These are phyloP conservation scores for Hypoxylon sp. DNA, from an alignment of 2,329 filamentous ascomycete genomes.

Conservation along the genomic window DNA sequence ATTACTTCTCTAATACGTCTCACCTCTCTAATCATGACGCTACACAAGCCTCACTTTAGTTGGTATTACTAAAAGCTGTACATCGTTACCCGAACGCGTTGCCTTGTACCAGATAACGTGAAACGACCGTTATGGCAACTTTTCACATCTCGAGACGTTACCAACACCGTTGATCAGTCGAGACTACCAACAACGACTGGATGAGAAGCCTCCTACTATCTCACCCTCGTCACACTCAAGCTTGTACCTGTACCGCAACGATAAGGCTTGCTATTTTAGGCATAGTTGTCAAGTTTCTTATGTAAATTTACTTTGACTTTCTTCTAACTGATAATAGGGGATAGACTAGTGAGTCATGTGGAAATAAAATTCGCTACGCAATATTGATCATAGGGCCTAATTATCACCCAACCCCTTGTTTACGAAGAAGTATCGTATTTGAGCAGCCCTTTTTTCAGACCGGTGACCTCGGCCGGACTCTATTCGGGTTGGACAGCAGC, in stretches of 20 bases:
- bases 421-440: constrained; percentile 9
- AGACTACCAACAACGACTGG: not conserved
- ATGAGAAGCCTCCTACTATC: not conserved
- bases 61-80: constrained; percentile 9
- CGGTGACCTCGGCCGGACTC: not conserved
- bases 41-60: constrained; percentile 9
- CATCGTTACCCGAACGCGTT: not conserved
- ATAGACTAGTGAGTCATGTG: not conserved
- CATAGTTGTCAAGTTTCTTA: not conserved
- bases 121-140: not conserved
- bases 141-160: constrained; percentile 1
- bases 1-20: constrained; percentile 1
- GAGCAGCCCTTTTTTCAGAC: not conserved
- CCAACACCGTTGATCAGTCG: constrained; percentile 14
- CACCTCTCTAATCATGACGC: not conserved
- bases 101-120: constrained; percentile 15
- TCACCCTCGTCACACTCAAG: not conserved
- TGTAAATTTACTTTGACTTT: not conserved
- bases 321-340: not conserved
- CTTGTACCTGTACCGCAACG: constrained; percentile 11
- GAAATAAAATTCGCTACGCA: constrained; percentile 14
- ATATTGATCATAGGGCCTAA: constrained; percentile 13
- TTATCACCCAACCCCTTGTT: constrained; percentile 10
- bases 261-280: constrained; percentile 8
- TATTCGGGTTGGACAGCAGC: not conserved